phyloP scores from a whole-genome alignment of 495 filamentous ascomycete genomes.

The Podospora fimiseda region DNA sequence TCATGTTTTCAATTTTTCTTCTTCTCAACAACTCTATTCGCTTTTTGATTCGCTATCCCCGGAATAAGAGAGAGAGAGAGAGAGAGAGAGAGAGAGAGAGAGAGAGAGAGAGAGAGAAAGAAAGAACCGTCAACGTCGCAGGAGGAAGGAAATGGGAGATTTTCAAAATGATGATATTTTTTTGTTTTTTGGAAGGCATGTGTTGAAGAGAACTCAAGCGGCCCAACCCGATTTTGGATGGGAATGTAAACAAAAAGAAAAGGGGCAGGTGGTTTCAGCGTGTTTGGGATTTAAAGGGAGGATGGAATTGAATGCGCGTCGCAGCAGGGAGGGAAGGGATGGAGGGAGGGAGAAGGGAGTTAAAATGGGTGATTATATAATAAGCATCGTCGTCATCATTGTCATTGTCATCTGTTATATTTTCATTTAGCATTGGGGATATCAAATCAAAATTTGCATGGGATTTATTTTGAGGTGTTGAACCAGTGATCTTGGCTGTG shows the following conservation, averaged over 20 bases:
- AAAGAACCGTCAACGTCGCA: constrained; percentile 7
- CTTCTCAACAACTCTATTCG: too few relatives aligned
- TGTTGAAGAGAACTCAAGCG: too few relatives aligned
- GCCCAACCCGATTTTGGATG: neutral
- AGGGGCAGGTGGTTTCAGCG: neutral
- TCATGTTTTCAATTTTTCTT: constrained; percentile 14
- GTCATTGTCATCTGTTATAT: neutral
- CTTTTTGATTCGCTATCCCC: too few relatives aligned
- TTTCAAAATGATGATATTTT: neutral
- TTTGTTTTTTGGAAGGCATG: too few relatives aligned
- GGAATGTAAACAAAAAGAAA: neutral
- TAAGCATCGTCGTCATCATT: neutral
- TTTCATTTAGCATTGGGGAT: neutral
- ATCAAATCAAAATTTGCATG: neutral
- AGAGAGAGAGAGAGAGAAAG: too few relatives aligned
- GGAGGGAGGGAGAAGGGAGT: neutral
- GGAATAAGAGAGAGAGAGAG: too few relatives aligned
- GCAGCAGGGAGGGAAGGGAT: neutral
- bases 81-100: too few relatives aligned
- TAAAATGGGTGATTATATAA: neutral
- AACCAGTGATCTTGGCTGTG: too few relatives aligned
- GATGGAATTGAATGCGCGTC: neutral
- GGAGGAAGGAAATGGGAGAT: neutral
- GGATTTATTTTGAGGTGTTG: neutral
- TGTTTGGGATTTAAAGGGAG: neutral